Percentiles rank a stretch among this genome's conserved stretches.
Evolutionary conservation across 2,329 filamentous ascomycete genomes (phyloP).

Genomic region (Penicillium sp.): DNA sequence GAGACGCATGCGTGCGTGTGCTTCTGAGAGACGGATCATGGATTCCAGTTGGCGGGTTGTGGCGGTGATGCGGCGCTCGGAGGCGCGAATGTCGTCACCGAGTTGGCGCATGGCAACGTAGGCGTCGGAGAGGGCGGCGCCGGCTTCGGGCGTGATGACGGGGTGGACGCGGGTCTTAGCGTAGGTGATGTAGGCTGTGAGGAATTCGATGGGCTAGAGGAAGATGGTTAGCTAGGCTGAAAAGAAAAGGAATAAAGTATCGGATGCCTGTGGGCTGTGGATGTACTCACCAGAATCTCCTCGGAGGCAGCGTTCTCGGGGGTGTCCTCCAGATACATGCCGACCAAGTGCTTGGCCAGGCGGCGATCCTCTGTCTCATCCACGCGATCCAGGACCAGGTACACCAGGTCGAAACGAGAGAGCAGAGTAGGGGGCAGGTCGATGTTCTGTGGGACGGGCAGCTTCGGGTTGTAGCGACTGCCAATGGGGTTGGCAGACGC

Average conservation of each 20-base stretch:
- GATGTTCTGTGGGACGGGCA: slow-evolving; percentile 97
- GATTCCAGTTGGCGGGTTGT: slow-evolving; percentile 96
- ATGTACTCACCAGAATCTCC: slow-evolving; percentile 77
- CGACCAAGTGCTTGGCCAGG: slow-evolving; percentile 88
- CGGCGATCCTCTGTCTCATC: slow-evolving; percentile 89
- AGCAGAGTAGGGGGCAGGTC: slow-evolving; percentile 93
- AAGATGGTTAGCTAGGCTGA: slow-evolving; percentile 13
- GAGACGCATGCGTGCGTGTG: slow-evolving; percentile 97
- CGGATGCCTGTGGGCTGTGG: slow-evolving; percentile 10
- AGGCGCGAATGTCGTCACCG: slow-evolving; percentile 81
- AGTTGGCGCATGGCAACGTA: slow-evolving; percentile 97
- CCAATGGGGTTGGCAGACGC: slow-evolving; percentile 98
- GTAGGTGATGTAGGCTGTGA: slow-evolving; percentile 97
- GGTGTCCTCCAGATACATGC: slow-evolving; percentile 95
- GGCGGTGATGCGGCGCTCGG: slow-evolving; percentile 95
- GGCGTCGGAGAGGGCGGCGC: slow-evolving; percentile 79
- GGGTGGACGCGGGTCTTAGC: slow-evolving; percentile 87
- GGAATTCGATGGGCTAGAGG: slow-evolving; percentile 84
- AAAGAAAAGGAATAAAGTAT: slow-evolving; percentile 18
- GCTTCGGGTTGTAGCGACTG: slow-evolving; percentile 93
- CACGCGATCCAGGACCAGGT: slow-evolving; percentile 91
- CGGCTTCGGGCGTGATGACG: slow-evolving; percentile 76
- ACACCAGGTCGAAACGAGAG: slow-evolving; percentile 95
- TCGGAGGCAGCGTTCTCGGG: slow-evolving; percentile 79
- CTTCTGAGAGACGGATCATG: slow-evolving; percentile 96